Evolutionary conservation across 2,329 filamentous ascomycete genomes (phyloP), one percentile per base, ranked within the genome.

Genomic region (Ambrosiella beaveri): DNA sequence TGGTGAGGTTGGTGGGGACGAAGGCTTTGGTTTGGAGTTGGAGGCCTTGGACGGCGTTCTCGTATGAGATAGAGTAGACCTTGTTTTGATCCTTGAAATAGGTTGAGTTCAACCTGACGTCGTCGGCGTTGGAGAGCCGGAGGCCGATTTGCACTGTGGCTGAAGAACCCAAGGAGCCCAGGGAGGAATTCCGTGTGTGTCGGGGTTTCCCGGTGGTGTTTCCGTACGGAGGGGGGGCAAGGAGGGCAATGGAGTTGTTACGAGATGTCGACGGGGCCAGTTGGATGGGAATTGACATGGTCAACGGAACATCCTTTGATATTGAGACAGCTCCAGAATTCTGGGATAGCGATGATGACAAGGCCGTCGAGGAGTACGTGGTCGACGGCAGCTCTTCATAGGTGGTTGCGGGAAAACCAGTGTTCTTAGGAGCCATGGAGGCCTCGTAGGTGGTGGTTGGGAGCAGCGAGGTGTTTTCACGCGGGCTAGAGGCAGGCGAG

Each of bases 121-220:
- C 75, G 12, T 75, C 70, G 38, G 77, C 74, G 57, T 75, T 80
- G 35, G 83, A 86, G 58, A 87, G 73, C 9, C 84, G 77, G 13
- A 87, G 72, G 1, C 83, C 84, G 56, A 87, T 86, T 65, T 86
- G 82, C 9, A 87, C 82, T 0, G 82, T 86, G 27, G 82, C 82
- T 8, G 79, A 79, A 50, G 83, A 86, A 13, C 73, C 74, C 47
- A 81, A 72, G 0, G 83, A 87, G 7, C 59, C 59, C 9, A 61
- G 27, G 2, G 59, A 61, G 4, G 80, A 81, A 60, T 80, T 74
- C 50, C 82, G 75, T 15, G 72, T 70, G 64, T 78, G 77, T n/a
- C 74, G 71, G n/a, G 52, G 55, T 45, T 49, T 57, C 13, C 45
- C 7, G 35, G 49, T 36, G 5, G 35, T 44, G 27, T 47, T 57